Conservation (phyloP, 1,284 basidiomycete species). For the Thelephora terrestris region DNA sequence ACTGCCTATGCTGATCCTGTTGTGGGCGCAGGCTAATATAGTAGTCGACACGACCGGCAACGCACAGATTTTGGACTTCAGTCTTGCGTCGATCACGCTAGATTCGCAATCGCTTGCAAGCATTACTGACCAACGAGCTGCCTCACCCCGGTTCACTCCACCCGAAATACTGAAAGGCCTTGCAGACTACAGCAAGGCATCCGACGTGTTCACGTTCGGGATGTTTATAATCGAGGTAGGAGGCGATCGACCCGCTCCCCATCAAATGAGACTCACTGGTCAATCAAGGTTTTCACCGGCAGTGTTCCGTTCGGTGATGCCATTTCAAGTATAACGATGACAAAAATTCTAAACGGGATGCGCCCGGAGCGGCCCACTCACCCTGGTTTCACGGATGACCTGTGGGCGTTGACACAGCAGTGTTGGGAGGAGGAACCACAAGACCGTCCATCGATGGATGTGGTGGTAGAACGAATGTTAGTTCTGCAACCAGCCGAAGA, state of each 20-base stretch:
- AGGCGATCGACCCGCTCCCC: neutral
- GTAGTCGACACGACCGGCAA: constrained; percentile 4
- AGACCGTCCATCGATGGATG: neutral
- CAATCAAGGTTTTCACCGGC: neutral
- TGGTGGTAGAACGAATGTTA: neutral
- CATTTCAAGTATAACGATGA: neutral
- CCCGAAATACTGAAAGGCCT: neutral
- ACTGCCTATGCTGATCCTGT: neutral
- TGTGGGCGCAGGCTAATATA: constrained; percentile 2
- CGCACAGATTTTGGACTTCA: constrained; percentile 5
- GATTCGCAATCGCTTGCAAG: neutral
- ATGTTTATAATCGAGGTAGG: neutral
- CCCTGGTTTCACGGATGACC: neutral
- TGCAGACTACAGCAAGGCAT: neutral
- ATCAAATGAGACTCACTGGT: neutral
- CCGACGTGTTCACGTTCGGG: neutral
- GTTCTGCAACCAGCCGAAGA: no score
- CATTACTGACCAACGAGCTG: neutral
- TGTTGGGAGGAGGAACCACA: neutral
- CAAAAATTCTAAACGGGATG: neutral
- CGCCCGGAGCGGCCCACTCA: neutral
- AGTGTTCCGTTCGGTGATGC: neutral
- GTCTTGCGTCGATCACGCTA: neutral
- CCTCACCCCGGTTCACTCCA: neutral
- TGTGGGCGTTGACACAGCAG: neutral